These are phyloP conservation scores for Metschnikowia cerradonensis DNA, from an alignment of 805 yeast genomes.

Conservation along the genomic window DNA sequence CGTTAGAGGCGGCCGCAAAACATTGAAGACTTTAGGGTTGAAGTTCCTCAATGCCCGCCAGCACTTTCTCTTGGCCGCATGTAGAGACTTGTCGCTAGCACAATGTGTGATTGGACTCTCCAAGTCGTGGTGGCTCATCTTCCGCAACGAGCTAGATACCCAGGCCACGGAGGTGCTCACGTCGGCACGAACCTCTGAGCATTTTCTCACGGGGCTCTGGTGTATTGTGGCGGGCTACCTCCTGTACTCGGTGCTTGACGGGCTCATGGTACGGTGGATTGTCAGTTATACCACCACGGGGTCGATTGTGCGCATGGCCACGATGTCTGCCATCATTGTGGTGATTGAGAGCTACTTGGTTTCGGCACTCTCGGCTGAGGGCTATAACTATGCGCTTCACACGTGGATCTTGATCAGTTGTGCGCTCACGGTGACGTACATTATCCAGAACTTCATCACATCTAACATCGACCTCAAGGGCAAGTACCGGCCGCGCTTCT, in stretches of 20 bases:
- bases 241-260: constrained; percentile 79
- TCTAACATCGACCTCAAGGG: constrained; percentile 59
- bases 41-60: constrained; percentile 70
- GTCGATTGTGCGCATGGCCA: constrained; percentile 79
- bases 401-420: constrained; percentile 93
- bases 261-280: constrained; percentile 90
- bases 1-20: constrained; percentile 17
- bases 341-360: constrained; percentile 66
- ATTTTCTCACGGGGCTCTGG: constrained; percentile 85
- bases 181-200: constrained; percentile 69
- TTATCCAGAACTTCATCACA: constrained; percentile 83
- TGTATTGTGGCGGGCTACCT: constrained; percentile 83
- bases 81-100: constrained; percentile 71
- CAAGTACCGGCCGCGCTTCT: constrained; percentile 53
- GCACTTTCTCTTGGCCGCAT: constrained; percentile 70
- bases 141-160: constrained; percentile 4
- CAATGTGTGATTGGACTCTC: constrained; percentile 59
- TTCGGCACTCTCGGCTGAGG: constrained; percentile 60
- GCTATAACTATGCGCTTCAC: constrained; percentile 70
- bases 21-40: constrained; percentile 58
- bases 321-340: constrained; percentile 72
- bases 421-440: constrained; percentile 72
- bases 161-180: constrained; percentile 31
- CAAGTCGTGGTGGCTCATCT: constrained; percentile 40
- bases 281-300: constrained; percentile 86